Evolutionary conservation across 768 basidiomycete genomes (phyloP).

Genomic region (Phaeolepiota aurea): DNA sequence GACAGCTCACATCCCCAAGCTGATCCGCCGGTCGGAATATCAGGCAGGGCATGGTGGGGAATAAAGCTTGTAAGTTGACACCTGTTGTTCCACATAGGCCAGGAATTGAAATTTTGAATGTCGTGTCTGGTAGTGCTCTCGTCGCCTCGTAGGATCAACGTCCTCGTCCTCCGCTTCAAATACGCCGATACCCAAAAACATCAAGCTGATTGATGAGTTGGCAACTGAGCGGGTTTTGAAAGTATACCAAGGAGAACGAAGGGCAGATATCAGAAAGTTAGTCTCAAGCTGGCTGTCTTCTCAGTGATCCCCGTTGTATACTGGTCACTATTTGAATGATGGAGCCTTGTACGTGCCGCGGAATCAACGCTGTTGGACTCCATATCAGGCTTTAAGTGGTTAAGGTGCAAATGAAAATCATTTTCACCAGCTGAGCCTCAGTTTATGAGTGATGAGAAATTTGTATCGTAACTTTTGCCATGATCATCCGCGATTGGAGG

Average conservation of each 20-base stretch:
- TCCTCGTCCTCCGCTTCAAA: slow-evolving; percentile 36
- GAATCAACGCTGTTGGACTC: too few relatives aligned
- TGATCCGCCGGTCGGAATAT: slow-evolving; percentile 43
- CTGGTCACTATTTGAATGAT: too few relatives aligned
- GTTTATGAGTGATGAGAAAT: too few relatives aligned
- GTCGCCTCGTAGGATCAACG: slow-evolving; percentile 38
- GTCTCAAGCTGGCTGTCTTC: slow-evolving; percentile 36
- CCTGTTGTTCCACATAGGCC: too few relatives aligned
- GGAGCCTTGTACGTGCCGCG: too few relatives aligned
- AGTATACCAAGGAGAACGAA: slow-evolving; percentile 45
- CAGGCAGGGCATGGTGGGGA: slow-evolving; percentile 75
- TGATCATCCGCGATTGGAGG: too few relatives aligned
- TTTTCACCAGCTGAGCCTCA: too few relatives aligned
- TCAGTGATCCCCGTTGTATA: slow-evolving; percentile 9
- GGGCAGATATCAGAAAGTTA: slow-evolving; percentile 31
- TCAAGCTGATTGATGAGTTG: slow-evolving; percentile 57
- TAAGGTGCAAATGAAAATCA: too few relatives aligned
- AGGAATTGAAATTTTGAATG: too few relatives aligned
- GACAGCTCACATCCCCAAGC: slow-evolving; percentile 35
- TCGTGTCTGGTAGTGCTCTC: slow-evolving; percentile 67
- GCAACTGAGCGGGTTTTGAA: slow-evolving; percentile 64
- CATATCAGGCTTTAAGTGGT: too few relatives aligned
- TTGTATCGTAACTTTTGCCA: too few relatives aligned
- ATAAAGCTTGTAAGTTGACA: slow-evolving; percentile 64
- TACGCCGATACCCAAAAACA: slow-evolving; percentile 46